phyloP scores from a whole-genome alignment of 1,139 yeast genomes.

The Hyphopichia pseudoburtonii region DNA sequence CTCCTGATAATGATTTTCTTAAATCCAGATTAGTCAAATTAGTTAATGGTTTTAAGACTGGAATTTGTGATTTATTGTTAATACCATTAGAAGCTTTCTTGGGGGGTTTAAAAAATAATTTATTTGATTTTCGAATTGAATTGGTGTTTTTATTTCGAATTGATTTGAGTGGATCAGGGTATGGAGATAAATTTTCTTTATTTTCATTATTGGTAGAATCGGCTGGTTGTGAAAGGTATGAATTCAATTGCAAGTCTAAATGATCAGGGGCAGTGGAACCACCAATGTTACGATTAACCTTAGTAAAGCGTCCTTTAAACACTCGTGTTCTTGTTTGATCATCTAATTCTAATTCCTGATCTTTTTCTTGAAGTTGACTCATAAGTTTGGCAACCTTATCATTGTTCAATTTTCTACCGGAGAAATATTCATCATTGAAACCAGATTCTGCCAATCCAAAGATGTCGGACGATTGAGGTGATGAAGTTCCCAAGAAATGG shows the following conservation, averaged over 20 bases:
- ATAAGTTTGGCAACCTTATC: conserved; percentile 40
- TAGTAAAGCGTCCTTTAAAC: conserved; percentile 37
- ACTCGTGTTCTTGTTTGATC: conserved; percentile 48
- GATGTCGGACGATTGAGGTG: conserved; percentile 7
- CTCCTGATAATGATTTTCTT: conserved; percentile 7
- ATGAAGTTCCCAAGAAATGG: conserved; percentile 9
- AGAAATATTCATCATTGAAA: conserved; percentile 15
- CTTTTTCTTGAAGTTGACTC: conserved; percentile 24
- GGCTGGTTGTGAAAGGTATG: conserved; percentile 16
- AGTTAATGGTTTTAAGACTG: conserved; percentile 31
- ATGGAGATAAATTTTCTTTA: conserved; percentile 34
- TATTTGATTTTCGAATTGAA: conserved; percentile 23
- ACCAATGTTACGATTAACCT: conserved; percentile 9
- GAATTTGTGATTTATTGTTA: conserved; percentile 19
- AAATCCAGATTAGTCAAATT: conserved; percentile 21
- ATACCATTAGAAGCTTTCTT: conserved; percentile 13
- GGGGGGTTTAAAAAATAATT: conserved; percentile 21
- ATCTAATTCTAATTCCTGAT: conserved; percentile 41
- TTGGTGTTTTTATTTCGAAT: conserved; percentile 17
- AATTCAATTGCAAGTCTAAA: conserved; percentile 30
- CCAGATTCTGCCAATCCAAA: conserved; percentile 6
- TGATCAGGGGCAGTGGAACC: conserved; percentile 20
- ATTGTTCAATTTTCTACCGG: conserved; percentile 26
- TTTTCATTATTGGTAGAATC: conserved; percentile 16
- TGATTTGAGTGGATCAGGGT: conserved; percentile 30